Percentiles rank a stretch among this genome's conserved stretches.
Conservation (phyloP, 1,139 yeast species). For the Pichia sp. region DNA sequence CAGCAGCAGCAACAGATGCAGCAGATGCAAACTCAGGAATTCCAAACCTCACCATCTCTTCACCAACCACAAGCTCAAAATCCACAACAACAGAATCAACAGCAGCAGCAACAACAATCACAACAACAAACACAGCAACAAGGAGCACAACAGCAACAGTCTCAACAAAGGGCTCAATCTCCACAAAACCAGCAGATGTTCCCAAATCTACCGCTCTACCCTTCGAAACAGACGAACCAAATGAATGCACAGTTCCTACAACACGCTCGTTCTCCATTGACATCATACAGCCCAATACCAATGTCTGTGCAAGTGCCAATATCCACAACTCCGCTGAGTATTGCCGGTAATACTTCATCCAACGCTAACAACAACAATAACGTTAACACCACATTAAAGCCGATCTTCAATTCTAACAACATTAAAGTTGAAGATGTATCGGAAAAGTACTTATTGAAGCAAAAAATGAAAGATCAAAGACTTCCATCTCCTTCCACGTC, state of each 20-base stretch:
- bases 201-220: too few species aligned
- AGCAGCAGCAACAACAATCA: not conserved
- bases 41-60: too few species aligned
- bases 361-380: not conserved
- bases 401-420: not conserved
- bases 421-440: not conserved
- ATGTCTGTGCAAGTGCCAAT: too few species aligned
- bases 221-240: too few species aligned
- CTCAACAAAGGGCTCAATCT: too few species aligned
- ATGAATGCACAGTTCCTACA: not conserved
- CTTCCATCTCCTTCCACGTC: not conserved
- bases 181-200: too few species aligned
- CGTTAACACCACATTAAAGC: not conserved
- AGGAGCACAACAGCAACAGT: too few species aligned
- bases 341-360: too few species aligned
- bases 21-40: too few species aligned
- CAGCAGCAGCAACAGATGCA: constrained; percentile 1
- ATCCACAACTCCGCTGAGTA: too few species aligned
- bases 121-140: not conserved
- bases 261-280: not conserved
- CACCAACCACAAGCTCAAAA: not conserved
- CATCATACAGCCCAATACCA: not conserved
- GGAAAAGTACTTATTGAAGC: not conserved
- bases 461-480: not conserved
- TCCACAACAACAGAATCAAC: not conserved